Conservation (phyloP, 108 stramenopile species). For the Skeletonema menzelii region DNA sequence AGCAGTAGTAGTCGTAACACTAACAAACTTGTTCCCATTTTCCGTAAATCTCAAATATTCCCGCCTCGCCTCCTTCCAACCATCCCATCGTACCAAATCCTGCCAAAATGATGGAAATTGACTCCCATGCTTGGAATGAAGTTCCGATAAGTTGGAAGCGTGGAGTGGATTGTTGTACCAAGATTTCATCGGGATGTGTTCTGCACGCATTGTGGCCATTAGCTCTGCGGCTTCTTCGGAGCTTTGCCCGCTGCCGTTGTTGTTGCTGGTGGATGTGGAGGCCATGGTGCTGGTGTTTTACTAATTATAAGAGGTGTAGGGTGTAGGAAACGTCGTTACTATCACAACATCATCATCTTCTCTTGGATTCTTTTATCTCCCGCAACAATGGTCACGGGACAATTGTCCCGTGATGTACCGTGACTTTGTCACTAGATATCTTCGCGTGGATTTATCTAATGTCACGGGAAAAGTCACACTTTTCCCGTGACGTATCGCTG, state of each 20-base stretch:
- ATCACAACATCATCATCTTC: too few species aligned
- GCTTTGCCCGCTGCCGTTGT: conserved; percentile 19
- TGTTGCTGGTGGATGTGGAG: not conserved
- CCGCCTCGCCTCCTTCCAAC: conserved; percentile 81
- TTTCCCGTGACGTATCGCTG: too few species aligned
- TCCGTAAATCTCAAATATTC: conserved; percentile 50
- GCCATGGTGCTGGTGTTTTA: conserved; percentile 9
- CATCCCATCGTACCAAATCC: conserved; percentile 83
- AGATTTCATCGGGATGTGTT: conserved; percentile 82
- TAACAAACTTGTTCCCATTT: conserved; percentile 59
- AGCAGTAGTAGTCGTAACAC: not conserved
- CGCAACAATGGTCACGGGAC: too few species aligned
- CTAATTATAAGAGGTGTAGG: not conserved
- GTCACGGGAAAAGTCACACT: too few species aligned
- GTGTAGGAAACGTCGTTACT: too few species aligned
- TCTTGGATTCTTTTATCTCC: too few species aligned
- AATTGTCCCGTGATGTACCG: too few species aligned
- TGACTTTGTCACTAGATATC: too few species aligned
- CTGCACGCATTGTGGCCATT: conserved; percentile 72
- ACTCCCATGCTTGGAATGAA: conserved; percentile 62
- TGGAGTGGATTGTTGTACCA: conserved; percentile 66
- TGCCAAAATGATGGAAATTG: conserved; percentile 79
- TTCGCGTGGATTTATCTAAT: too few species aligned
- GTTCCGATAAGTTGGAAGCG: conserved; percentile 8
- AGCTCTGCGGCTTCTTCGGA: conserved; percentile 84